A percentile compares a stretch with the other conserved stretches of the same genome.
phyloP scores from a whole-genome alignment of 2,329 filamentous ascomycete species.

The Aspergillus pseudoviridinutans region DNA sequence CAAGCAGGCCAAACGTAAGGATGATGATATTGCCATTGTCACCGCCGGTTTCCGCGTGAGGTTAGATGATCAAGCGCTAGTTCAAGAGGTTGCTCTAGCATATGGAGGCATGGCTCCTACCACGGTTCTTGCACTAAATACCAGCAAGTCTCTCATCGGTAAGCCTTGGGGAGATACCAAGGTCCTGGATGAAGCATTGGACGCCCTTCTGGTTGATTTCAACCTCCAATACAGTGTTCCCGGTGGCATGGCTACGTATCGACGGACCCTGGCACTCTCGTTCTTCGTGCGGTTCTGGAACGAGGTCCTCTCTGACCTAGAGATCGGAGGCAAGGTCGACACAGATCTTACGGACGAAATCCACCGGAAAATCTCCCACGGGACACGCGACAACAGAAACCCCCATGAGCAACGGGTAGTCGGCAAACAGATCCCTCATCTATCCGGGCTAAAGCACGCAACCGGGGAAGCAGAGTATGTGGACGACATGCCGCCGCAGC shows the following conservation, averaged over 20 bases:
- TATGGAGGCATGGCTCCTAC: conserved; percentile 95
- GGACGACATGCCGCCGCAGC: conserved; percentile 82
- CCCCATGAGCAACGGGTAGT: conserved; percentile 80
- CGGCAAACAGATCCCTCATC: conserved; percentile 79
- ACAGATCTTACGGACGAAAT: conserved; percentile 77
- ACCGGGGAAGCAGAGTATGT: conserved; percentile 95
- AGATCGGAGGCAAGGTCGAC: conserved; percentile 55
- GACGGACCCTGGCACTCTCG: conserved; percentile 81
- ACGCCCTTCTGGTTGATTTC: conserved; percentile 83
- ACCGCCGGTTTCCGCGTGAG: conserved; percentile 74
- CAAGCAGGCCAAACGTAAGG: conserved; percentile 95
- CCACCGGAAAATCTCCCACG: conserved; percentile 78
- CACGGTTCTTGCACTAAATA: conserved; percentile 79
- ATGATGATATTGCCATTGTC: conserved; percentile 97
- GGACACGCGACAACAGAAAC: conserved; percentile 63
- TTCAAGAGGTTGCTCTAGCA: conserved; percentile 60
- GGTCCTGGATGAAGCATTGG: conserved; percentile 87
- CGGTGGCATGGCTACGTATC: conserved; percentile 95
- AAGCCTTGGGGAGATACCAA: conserved; percentile 75
- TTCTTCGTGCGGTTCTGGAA: conserved; percentile 99
- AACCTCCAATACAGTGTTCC: conserved; percentile 85
- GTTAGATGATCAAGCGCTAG: no score
- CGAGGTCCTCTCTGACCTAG: conserved; percentile 65
- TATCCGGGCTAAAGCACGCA: conserved; percentile 88
- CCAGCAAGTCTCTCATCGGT: conserved; percentile 69